A percentile compares a stretch with the other conserved stretches of the same genome.
These are phyloP conservation scores for Yamadazyma akitaensis DNA, from an alignment of 805 yeast species.

Conservation along the genomic window DNA sequence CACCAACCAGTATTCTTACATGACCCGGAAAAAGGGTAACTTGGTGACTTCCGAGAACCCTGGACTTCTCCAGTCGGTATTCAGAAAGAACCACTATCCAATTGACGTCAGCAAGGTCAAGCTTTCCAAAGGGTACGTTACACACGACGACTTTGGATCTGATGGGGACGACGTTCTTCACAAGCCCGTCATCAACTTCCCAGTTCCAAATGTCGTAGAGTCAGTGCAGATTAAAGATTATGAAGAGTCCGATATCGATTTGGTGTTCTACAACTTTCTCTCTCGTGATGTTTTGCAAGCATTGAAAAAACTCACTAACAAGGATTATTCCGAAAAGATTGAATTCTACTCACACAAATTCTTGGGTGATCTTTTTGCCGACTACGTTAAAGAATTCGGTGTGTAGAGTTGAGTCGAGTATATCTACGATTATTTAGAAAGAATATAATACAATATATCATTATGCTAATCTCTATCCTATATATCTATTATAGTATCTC, in stretches of 20 bases:
- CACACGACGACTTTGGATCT: slow-evolving; percentile 78
- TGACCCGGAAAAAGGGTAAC: neutral
- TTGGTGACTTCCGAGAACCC: neutral
- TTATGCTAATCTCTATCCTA: neutral
- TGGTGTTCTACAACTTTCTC: slow-evolving; percentile 79
- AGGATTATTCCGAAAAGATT: slow-evolving; percentile 12
- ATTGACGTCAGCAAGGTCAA: slow-evolving; percentile 6
- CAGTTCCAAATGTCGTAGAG: slow-evolving; percentile 78
- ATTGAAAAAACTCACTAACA: slow-evolving; percentile 24
- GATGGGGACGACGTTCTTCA: slow-evolving; percentile 81
- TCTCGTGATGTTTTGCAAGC: slow-evolving; percentile 33
- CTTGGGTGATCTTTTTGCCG: slow-evolving; percentile 33
- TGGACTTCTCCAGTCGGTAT: neutral
- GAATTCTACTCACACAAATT: slow-evolving; percentile 29
- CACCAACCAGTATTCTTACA: slow-evolving; percentile 18
- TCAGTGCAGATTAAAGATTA: slow-evolving; percentile 34
- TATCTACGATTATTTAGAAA: too few relatives aligned
- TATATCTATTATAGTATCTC: slow-evolving; percentile 37
- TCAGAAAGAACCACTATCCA: neutral
- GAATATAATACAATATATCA: neutral
- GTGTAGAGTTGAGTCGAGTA: too few relatives aligned
- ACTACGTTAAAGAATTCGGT: slow-evolving; percentile 22
- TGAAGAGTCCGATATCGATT: slow-evolving; percentile 45
- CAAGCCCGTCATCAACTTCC: slow-evolving; percentile 58
- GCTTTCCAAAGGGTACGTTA: slow-evolving; percentile 67